These are phyloP conservation scores for Mangifera indica DNA, from an alignment of 345 rosid species.

Conservation along the genomic window DNA sequence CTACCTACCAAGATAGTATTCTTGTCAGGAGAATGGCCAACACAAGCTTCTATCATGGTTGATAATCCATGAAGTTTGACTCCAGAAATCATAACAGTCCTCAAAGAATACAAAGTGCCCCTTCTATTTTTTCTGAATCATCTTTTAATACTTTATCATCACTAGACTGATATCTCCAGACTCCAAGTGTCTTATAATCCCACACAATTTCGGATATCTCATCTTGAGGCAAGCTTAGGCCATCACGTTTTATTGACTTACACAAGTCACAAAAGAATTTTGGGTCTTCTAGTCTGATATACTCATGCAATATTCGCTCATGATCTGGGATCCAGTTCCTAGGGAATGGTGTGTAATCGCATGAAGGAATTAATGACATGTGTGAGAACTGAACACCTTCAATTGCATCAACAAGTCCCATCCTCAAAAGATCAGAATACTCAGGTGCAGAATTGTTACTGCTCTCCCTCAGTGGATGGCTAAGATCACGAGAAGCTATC, in stretches of 20 bases:
- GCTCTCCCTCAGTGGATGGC: slow-evolving; percentile 78
- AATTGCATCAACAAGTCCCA: slow-evolving; percentile 93
- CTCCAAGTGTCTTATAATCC: slow-evolving; percentile 84
- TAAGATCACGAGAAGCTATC: slow-evolving; percentile 81
- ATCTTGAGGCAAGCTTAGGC: slow-evolving; percentile 82
- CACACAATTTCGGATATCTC: slow-evolving; percentile 80
- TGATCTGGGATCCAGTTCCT: slow-evolving; percentile 88
- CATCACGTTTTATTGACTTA: slow-evolving; percentile 55
- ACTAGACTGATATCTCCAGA: slow-evolving; percentile 45
- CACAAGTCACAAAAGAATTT: slow-evolving; percentile 74
- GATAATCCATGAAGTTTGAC: neutral
- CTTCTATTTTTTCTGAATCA: slow-evolving; percentile 10
- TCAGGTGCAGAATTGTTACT: slow-evolving; percentile 86
- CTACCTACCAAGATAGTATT: neutral
- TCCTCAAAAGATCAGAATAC: slow-evolving; percentile 90
- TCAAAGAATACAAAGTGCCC: neutral
- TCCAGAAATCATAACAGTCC: neutral
- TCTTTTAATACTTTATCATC: slow-evolving; percentile 34
- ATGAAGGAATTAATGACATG: slow-evolving; percentile 86
- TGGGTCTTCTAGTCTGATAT: slow-evolving; percentile 76
- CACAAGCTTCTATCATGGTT: neutral
- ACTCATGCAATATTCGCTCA: slow-evolving; percentile 73
- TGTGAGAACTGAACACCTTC: slow-evolving; percentile 93
- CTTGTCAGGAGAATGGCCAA: neutral
- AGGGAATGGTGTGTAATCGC: slow-evolving; percentile 92